Percentiles rank a stretch among this genome's conserved stretches.
phyloP scores from a whole-genome alignment of 257 asterid genomes.

The Solanum lycopersicoides region DNA sequence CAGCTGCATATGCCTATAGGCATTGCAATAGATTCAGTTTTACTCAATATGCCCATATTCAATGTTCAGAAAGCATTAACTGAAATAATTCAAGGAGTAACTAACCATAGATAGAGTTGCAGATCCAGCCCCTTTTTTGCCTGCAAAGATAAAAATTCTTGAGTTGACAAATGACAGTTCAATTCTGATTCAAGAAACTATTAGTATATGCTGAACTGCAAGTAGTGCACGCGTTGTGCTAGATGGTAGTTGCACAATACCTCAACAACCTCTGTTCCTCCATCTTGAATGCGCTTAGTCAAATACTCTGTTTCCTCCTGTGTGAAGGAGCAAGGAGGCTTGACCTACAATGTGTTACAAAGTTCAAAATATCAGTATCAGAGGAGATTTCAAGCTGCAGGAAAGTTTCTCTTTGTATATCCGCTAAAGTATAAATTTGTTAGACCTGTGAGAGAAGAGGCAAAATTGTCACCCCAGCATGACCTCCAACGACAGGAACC shows the following conservation, averaged over 20 bases:
- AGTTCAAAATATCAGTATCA: background rate
- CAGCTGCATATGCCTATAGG: conserved; percentile 91
- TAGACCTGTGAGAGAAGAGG: conserved; percentile 96
- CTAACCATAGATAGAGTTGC: conserved; percentile 95
- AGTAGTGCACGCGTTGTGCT: background rate
- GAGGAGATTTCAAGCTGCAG: background rate
- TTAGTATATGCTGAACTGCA: background rate
- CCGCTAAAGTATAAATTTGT: background rate
- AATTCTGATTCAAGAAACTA: background rate
- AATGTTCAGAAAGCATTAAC: background rate
- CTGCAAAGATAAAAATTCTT: conserved; percentile 28
- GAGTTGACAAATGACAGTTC: background rate
- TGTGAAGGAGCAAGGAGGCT: conserved; percentile 80
- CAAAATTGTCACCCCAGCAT: conserved; percentile 88
- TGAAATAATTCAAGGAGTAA: background rate
- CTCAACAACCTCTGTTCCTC: conserved; percentile 99
- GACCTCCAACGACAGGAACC: conserved; percentile 98
- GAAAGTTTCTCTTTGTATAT: background rate
- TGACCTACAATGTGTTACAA: conserved; percentile 29
- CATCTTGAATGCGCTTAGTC: conserved; percentile 93
- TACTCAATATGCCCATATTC: background rate
- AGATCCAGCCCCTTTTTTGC: conserved; percentile 97
- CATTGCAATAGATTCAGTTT: background rate
- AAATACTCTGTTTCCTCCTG: conserved; percentile 60
- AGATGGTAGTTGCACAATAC: conserved; percentile 18